Base-by-base conservation (phyloP, 1,284 basidiomycete species). In the Xerocomus amazonicus region DNA sequence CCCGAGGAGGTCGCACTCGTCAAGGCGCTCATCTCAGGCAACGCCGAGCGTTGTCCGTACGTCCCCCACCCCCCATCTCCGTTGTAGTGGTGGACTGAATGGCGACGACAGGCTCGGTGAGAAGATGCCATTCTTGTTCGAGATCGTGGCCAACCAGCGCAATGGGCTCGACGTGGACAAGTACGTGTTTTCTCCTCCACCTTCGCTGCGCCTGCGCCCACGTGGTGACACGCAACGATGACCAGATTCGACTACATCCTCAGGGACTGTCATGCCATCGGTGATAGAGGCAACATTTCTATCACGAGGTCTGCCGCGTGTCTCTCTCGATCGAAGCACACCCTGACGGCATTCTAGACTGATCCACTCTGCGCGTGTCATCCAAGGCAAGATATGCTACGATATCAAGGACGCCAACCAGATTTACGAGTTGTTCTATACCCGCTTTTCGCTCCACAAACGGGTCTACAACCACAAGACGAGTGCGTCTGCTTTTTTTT, bases 111-210 rank as follows among this genome's bases (percentile, higher is more conserved):
- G 60, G 14, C 55, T 67, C 1, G 79, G 78, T 47, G 70, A 75
- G 57, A 61, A 59, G n/a, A 81, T 77, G 62, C 66, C 67, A 6
- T 69, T 69, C 41, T 43, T 81, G 32, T 82, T 80, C 58, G 84
- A 91, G 51, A 90, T 91, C 43, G 85, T 91, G 2, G 83, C 83
- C 0, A 91, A 91, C 68, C 78, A 79, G 62, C 72, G 80, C 4
- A 90, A 90, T 52, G 88, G 88, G 0, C 73, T 91, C 6, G 88
- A 90, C 58, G 88, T 91, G 3, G 89, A 91, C 73, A 90, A 90
- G 86, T 86, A n/a, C 23, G 45, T 39, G 26, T 12, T 14, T 6
- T 3, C 4, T 36, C 9, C 9, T 12, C 14, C 5, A 1, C 8
- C 10, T 28, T 35, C 10, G 28, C 4, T 17, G 19, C 19, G 19